Base-by-base conservation (phyloP, 345 rosid species). In the Mercurialis annua region DNA sequence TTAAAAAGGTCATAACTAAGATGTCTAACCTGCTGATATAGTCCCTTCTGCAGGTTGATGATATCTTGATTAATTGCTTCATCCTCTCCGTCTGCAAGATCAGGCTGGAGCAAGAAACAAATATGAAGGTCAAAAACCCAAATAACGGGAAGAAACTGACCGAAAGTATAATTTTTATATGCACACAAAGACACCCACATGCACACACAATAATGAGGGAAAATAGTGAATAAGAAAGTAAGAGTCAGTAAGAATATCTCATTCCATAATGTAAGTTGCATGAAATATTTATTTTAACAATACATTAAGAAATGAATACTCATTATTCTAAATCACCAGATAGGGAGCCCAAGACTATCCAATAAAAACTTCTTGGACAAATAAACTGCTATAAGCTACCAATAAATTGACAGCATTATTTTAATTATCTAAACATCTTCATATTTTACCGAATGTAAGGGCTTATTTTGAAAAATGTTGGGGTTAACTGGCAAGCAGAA, bases 1-100 rank as follows among this genome's bases (percentile, higher is more conserved):
- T 36, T 26, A 5, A 20, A 0, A 52, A 51, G 50, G 6, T 6
- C 1, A 56, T 12, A 52, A 38, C 0, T 16, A 56, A 56, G 64
- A 38, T 68, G n/a, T 12, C 34, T 56, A 67, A 85, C 89, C 85
- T 76, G 84, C 54, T 75, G 71, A 14, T 27, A 18, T 51, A 74
- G 83, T 71, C 68, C 71, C 60, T 73, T 80, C 38, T 78, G 79
- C 40, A 82, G 81, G 69, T 80, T 72, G 53, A 60, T 69, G 26
- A 82, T 76, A 26, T 82, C 85, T 62, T 77, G 73, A 72, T 42
- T 64, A 53, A 85, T 68, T 16, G 73, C 61, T 54, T 78, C 86
- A 68, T 73, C 85, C 68, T 85, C 89, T 52, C 82, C 81, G 75
- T 85, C 84, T 38, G 81, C 79, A 57, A 85, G 80, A 81, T 80